Conservation (phyloP, 306 rosid species). For the Astragalus membranaceus region DNA sequence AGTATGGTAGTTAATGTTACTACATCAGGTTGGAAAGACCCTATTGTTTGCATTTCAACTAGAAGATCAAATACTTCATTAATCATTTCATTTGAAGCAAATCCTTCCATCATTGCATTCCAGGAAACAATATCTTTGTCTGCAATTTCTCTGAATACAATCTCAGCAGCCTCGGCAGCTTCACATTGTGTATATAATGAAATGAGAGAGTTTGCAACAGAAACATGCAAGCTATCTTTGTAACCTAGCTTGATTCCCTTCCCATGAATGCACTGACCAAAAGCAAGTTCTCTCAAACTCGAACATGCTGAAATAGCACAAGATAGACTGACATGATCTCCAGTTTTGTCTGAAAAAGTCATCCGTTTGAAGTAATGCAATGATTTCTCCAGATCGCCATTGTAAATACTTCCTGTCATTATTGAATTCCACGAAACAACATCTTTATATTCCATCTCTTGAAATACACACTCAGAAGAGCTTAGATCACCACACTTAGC, state of each 20-base stretch:
- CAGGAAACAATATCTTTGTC: constrained; percentile 40
- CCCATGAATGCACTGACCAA: constrained; percentile 38
- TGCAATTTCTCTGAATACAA: constrained; percentile 34
- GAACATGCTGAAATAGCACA: constrained; percentile 43
- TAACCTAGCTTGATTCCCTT: constrained; percentile 43
- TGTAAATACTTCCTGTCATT: constrained; percentile 42
- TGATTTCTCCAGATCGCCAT: constrained; percentile 26
- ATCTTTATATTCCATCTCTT: constrained; percentile 37
- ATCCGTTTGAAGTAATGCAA: constrained; percentile 34
- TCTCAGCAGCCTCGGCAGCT: constrained; percentile 28
- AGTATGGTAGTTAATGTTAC: constrained; percentile 35
- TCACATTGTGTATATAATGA: constrained; percentile 42
- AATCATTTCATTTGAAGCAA: constrained; percentile 38
- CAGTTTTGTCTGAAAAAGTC: constrained; percentile 23
- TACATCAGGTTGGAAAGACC: constrained; percentile 32
- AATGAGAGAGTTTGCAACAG: constrained; percentile 50
- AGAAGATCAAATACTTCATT: constrained; percentile 37
- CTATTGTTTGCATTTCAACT: constrained; percentile 37
- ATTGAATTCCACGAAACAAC: constrained; percentile 53
- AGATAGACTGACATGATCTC: constrained; percentile 36
- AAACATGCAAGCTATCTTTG: constrained; percentile 26
- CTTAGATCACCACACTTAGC: constrained; percentile 38
- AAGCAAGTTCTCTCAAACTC: constrained; percentile 29
- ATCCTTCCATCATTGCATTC: constrained; percentile 54
- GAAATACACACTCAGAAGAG: constrained; percentile 34